Percentiles rank a stretch among this genome's conserved stretches.
Conservation (phyloP, 1,284 basidiomycete species). For the Pulchroboletus neoregius region DNA sequence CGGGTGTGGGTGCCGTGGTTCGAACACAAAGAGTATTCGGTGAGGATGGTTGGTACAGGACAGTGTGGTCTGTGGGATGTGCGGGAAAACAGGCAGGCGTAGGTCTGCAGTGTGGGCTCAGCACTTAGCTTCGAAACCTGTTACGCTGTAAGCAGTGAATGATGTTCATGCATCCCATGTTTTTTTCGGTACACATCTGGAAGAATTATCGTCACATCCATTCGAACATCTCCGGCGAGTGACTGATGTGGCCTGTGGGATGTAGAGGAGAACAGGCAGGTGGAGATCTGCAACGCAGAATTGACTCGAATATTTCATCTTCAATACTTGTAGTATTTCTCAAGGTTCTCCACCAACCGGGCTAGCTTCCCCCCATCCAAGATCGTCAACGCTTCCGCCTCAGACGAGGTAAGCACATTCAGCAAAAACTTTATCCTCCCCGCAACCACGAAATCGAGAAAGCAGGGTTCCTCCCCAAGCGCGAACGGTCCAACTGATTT, state of each 20-base stretch:
- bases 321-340: constrained; percentile 14
- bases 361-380: constrained; percentile 14
- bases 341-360: constrained; percentile 13
- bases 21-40: constrained; percentile 22
- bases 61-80: constrained; percentile 19
- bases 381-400: constrained; percentile 9
- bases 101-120: background rate
- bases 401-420: constrained; percentile 11
- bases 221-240: too few relatives aligned
- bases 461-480: constrained; percentile 21
- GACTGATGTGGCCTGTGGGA: too few relatives aligned
- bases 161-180: too few relatives aligned
- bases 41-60: constrained; percentile 8
- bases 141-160: too few relatives aligned
- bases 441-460: constrained; percentile 25
- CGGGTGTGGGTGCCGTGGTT: constrained; percentile 23
- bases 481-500: constrained; percentile 7
- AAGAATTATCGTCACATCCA: too few relatives aligned
- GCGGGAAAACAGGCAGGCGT: constrained; percentile 12
- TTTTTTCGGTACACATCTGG: too few relatives aligned
- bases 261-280: too few relatives aligned
- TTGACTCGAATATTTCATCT: too few relatives aligned
- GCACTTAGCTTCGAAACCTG: too few relatives aligned
- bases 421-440: constrained; percentile 16
- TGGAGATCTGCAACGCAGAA: too few relatives aligned